These are phyloP conservation scores for Parastagonospora nodorum DNA, from an alignment of 2,329 filamentous ascomycete genomes.

Conservation along the genomic window DNA sequence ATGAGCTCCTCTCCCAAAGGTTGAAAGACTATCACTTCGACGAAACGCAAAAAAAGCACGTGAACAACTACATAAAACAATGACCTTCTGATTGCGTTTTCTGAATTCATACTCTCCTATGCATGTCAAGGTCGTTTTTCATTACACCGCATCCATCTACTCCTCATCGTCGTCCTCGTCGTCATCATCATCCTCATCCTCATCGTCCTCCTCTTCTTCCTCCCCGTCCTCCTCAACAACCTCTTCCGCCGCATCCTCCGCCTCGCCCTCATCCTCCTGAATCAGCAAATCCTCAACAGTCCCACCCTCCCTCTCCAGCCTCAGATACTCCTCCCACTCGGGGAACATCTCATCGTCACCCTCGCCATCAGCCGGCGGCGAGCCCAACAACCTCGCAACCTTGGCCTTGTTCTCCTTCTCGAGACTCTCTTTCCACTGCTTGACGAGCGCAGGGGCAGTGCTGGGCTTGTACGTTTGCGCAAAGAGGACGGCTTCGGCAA, in stretches of 20 bases:
- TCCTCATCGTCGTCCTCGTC: conserved; percentile 6
- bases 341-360: conserved; percentile 84
- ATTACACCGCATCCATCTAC: no score
- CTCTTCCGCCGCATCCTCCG: conserved; percentile 40
- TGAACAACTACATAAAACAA: no score
- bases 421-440: conserved; percentile 79
- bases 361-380: conserved; percentile 69
- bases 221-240: conserved; percentile 38
- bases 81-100: no score
- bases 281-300: conserved; percentile 46
- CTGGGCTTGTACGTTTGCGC: conserved; percentile 95
- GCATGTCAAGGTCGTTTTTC: no score
- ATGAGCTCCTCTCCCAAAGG: no score
- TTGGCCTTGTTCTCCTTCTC: conserved; percentile 86
- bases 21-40: no score
- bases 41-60: no score
- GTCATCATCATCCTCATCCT: conserved; percentile 28
- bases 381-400: conserved; percentile 80
- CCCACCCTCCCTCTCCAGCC: conserved; percentile 75
- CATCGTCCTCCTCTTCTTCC: conserved; percentile 32
- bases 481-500: conserved; percentile 87
- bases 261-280: conserved; percentile 39
- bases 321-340: conserved; percentile 91
- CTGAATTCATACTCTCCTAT: no score
- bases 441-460: conserved; percentile 68